These are phyloP conservation scores for Kalmusia sp. DNA, from an alignment of 2,329 filamentous ascomycete species.

Conservation along the genomic window DNA sequence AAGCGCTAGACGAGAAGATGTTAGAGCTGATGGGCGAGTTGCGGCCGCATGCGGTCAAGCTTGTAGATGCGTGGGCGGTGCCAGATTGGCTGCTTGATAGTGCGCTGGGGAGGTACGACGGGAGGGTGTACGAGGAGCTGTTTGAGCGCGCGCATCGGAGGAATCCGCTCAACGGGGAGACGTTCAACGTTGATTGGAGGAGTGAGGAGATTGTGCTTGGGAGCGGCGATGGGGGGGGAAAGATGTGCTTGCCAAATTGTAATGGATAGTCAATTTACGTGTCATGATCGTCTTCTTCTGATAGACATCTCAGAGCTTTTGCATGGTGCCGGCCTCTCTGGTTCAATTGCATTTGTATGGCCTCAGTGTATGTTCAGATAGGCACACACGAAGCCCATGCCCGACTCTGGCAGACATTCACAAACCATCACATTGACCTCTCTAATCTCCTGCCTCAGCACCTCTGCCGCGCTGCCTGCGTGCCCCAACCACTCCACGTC, in stretches of 20 bases:
- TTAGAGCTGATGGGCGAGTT: conserved; percentile 57
- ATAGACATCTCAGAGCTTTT: neutral
- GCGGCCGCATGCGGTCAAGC: conserved; percentile 58
- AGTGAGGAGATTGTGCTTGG: conserved; percentile 58
- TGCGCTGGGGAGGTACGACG: conserved; percentile 59
- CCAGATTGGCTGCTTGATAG: conserved; percentile 62
- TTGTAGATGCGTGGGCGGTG: conserved; percentile 61
- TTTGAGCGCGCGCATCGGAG: conserved; percentile 59
- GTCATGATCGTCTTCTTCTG: no score
- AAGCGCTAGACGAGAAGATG: conserved; percentile 50
- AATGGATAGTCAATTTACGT: neutral
- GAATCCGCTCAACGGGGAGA: conserved; percentile 59
- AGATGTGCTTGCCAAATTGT: conserved; percentile 35
- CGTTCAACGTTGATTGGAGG: conserved; percentile 59
- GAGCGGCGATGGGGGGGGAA: conserved; percentile 48
- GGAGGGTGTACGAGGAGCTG: conserved; percentile 61
- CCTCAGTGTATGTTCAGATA: no score
- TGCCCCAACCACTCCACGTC: no score
- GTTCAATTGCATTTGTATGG: no score
- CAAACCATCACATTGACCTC: no score
- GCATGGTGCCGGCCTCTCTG: no score
- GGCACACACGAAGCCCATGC: no score
- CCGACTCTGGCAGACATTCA: no score
- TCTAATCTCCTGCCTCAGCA: no score
- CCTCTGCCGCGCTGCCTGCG: no score